These are phyloP conservation scores for Heracleum sosnowskyi DNA, from an alignment of 129 eudicot species.

Conservation along the genomic window DNA sequence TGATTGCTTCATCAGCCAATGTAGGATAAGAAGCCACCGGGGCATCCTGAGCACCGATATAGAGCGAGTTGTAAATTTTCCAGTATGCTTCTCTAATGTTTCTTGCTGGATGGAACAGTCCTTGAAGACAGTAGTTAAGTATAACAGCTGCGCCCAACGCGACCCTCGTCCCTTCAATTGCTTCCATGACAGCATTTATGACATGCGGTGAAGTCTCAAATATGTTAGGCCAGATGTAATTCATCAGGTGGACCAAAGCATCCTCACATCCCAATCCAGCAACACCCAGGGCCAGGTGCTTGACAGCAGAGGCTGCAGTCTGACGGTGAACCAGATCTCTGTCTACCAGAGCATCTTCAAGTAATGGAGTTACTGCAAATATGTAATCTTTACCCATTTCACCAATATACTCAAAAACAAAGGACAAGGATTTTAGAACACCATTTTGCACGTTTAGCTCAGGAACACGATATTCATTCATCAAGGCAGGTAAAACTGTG, in stretches of 20 bases:
- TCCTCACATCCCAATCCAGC: conserved; percentile 94
- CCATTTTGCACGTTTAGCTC: conserved; percentile 93
- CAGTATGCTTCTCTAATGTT: conserved; percentile 93
- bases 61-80: conserved; percentile 87
- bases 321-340: conserved; percentile 79
- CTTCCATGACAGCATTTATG: conserved; percentile 89
- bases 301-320: conserved; percentile 89
- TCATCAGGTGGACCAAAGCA: conserved; percentile 75
- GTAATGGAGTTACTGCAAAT: conserved; percentile 80
- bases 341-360: conserved; percentile 93
- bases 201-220: conserved; percentile 95
- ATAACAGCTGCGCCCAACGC: conserved; percentile 84
- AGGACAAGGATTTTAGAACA: conserved; percentile 71
- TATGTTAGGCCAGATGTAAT: conserved; percentile 94
- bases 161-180: conserved; percentile 88
- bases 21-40: conserved; percentile 80
- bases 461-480: conserved; percentile 96
- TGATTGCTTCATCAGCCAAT: conserved; percentile 66
- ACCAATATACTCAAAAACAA: conserved; percentile 84
- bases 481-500: conserved; percentile 80
- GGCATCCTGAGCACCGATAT: conserved; percentile 88
- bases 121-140: conserved; percentile 87
- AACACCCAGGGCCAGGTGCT: conserved; percentile 90
- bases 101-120: conserved; percentile 92
- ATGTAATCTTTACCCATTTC: conserved; percentile 97